Evolutionary conservation across 768 basidiomycete genomes (phyloP), one percentile per base, ranked within the genome.

Genomic region (Suillus occidentalis): DNA sequence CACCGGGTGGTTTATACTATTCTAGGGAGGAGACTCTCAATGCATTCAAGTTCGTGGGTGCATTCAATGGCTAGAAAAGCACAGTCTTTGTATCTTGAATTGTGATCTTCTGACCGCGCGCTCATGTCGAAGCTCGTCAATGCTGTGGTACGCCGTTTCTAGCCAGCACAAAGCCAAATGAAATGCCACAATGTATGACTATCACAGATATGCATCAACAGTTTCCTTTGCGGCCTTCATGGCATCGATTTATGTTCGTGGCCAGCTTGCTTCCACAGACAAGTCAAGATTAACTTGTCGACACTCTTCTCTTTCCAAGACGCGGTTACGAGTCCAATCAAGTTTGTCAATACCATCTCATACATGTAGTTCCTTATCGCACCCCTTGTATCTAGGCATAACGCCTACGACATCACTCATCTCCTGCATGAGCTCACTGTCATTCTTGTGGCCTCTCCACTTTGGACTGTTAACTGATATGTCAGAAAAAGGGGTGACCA

Each of bases 1-100:
- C 82, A 86, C 59, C 81, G 79, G 3, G 81, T 92, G 42, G 78
- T 88, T n/a, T 92, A 91, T 71, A 89, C 88, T 2, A 86, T 93
- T 49, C 70, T 87, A 7, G 85, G 42, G 73, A 72, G 37, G 74
- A 76, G 62, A 87, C 86, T 79, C 63, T 79, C 63, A 73, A 74
- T 10, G 71, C 71, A 52, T 85, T 85, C 68, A n/a, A n/a, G n/a
- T n/a, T n/a, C n/a, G 73, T 78, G 68, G 60, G 69, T 1, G 70
- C 72, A 7, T 83, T 83, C 59, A 68, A 74, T 55, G 68, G 68
- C 58, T 36, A 59, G 10, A 60, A 1, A 28, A 28, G 28, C 28
- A 28, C 28, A 28, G 3, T 18, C 25, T 52, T 18, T 16, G 25
- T 28, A 52, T 31, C 14, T 28, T 4, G 14, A 28, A 28, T 52